Evolutionary conservation across 2,329 filamentous ascomycete genomes (phyloP).

Genomic region (Daldinia sp.): DNA sequence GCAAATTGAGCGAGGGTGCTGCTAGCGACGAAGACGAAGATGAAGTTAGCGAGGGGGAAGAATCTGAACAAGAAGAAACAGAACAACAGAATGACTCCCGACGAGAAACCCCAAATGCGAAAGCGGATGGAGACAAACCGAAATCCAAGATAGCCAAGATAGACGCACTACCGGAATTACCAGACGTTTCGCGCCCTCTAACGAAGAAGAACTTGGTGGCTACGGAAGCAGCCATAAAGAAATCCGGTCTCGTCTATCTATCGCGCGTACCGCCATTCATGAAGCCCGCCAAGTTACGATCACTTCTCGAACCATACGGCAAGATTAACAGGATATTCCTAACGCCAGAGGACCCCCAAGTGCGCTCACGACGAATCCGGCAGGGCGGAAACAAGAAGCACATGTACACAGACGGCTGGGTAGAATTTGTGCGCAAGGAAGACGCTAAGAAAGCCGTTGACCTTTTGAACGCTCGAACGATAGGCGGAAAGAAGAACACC

Average conservation of each 20-base stretch:
- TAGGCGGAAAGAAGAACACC: slow-evolving; percentile 83
- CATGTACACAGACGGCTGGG: slow-evolving; percentile 85
- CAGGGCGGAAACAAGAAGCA: slow-evolving; percentile 85
- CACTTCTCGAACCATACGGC: slow-evolving; percentile 78
- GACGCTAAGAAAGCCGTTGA: slow-evolving; percentile 81
- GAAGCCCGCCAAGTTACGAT: slow-evolving; percentile 80
- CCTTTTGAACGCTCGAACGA: slow-evolving; percentile 77
- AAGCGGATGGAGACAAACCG: slow-evolving; percentile 37
- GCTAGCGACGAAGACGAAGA: slow-evolving; percentile 43
- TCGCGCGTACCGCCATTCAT: slow-evolving; percentile 88
- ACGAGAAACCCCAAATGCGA: slow-evolving; percentile 41
- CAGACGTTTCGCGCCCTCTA: slow-evolving; percentile 62
- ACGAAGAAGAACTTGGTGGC: slow-evolving; percentile 73
- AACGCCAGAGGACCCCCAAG: slow-evolving; percentile 60
- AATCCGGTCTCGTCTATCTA: slow-evolving; percentile 83
- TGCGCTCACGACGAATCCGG: slow-evolving; percentile 71
- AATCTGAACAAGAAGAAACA: slow-evolving; percentile 43
- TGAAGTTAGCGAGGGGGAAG: slow-evolving; percentile 43
- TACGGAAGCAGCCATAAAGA: slow-evolving; percentile 70
- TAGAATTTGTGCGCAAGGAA: slow-evolving; percentile 79
- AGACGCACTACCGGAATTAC: slow-evolving; percentile 50
- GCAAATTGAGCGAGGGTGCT: slow-evolving; percentile 44
- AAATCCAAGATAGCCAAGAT: slow-evolving; percentile 41
- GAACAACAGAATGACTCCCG: slow-evolving; percentile 21
- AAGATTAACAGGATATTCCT: slow-evolving; percentile 62